These are phyloP conservation scores for Neurospora africana DNA, from an alignment of 495 filamentous ascomycete genomes.

Conservation along the genomic window DNA sequence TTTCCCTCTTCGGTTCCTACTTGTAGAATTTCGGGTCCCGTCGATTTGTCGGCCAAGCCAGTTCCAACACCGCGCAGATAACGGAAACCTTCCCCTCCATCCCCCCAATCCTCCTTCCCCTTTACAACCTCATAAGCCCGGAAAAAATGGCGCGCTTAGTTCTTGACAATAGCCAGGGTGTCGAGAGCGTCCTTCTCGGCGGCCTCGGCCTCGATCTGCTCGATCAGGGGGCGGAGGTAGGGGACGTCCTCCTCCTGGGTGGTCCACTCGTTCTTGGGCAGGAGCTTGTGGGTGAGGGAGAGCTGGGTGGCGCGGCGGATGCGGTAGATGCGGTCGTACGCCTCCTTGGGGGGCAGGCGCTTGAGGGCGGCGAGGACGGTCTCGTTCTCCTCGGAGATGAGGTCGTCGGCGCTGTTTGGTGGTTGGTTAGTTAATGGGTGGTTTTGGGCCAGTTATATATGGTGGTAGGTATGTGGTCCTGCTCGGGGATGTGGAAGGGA, in stretches of 20 bases:
- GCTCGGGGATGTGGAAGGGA: neutral
- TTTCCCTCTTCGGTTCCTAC: neutral
- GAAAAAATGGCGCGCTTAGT: constrained; percentile 2
- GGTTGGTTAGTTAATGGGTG: constrained; percentile 3
- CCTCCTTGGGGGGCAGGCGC: constrained; percentile 79
- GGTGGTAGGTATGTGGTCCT: neutral
- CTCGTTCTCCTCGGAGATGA: constrained; percentile 86
- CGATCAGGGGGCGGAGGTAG: constrained; percentile 24
- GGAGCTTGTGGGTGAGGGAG: constrained; percentile 57
- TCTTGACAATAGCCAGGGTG: constrained; percentile 57
- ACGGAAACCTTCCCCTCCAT: neutral
- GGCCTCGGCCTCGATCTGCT: constrained; percentile 51
- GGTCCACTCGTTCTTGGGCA: constrained; percentile 74
- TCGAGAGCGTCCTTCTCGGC: constrained; percentile 78
- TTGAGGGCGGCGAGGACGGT: constrained; percentile 74
- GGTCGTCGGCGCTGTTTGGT: constrained; percentile 66
- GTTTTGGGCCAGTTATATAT: neutral
- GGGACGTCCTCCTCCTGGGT: constrained; percentile 32
- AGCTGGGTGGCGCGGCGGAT: constrained; percentile 92
- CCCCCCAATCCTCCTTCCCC: neutral
- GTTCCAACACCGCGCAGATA: neutral
- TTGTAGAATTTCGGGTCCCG: neutral
- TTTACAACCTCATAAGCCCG: neutral
- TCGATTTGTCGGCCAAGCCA: neutral
- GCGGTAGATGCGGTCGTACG: constrained; percentile 95